Evolutionary conservation across 164 flowering plant species (phyloP), one percentile per base, ranked within the genome.

Genomic region (Buxus sempervirens): DNA sequence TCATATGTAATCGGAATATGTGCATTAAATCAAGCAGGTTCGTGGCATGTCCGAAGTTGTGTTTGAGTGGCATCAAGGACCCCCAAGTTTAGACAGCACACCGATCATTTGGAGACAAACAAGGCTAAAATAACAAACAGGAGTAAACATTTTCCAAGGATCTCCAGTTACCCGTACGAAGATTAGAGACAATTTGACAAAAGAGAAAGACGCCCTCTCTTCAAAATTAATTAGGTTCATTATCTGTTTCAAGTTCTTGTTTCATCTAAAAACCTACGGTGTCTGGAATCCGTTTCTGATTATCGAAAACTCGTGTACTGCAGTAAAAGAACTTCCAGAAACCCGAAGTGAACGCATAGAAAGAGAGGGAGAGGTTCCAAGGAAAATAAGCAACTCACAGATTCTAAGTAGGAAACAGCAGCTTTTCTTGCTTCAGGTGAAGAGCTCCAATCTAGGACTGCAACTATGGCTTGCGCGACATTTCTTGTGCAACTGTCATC

Each of bases 371-470:
- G 36, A 32, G 26, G 21, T 18, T 51, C 57, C 66, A 63, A 54
- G 2, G 58, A 12, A n/a, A 28, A 38, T 21, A 27, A 53, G 54
- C 45, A 54, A 42, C 74, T 45, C 82, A 91, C 97, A 22, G 92
- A 83, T 72, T 95, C 94, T 41, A 91, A 78, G 77, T 72, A 91
- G 25, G 93, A 63, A 69, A 83, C 78, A 9, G 98, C 98, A 19
- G 92, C 83, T 26, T 79, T 82, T 68, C 96, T 84, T 32, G 84
- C 77, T 71, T 91, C 93, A 23, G 89, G 82, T 53, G 96, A 68
- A 5, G 96, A 84, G 63, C 70, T 82, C 93, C 90, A 91, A 70
- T 89, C 92, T 22, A 91, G 83, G 68, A 90, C 90, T 21, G 88
- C 89, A 28, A 68, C 75, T 41, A 90, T 89, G 58, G 96, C 98